phyloP scores from a whole-genome alignment of 2,329 filamentous ascomycete genomes.

The Apiospora arundinis region DNA sequence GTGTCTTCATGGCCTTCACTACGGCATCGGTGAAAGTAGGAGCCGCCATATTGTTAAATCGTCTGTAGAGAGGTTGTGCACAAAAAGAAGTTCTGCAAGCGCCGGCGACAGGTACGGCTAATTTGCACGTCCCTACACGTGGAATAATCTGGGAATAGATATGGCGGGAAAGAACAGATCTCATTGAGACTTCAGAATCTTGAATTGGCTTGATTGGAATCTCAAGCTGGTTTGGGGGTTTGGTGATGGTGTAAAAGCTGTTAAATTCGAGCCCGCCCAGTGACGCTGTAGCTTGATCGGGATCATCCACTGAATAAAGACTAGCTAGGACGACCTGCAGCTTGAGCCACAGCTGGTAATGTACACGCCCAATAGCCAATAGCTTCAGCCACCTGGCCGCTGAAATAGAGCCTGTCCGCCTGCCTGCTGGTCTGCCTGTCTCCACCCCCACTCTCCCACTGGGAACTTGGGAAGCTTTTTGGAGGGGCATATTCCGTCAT shows the following conservation, averaged over 20 bases:
- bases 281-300: neutral
- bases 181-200: neutral
- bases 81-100: constrained; percentile 6
- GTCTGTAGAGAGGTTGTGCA: constrained; percentile 3
- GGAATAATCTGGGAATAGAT: neutral
- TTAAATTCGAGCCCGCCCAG: neutral
- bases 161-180: neutral
- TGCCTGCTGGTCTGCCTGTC: neutral
- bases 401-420: neutral
- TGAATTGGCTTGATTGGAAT: neutral
- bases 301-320: neutral
- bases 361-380: neutral
- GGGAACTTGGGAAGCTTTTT: neutral
- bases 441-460: constrained; percentile 5
- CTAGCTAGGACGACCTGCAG: neutral
- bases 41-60: constrained; percentile 33
- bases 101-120: neutral
- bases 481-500: constrained; percentile 23
- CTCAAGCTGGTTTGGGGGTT: neutral
- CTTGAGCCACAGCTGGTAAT: neutral
- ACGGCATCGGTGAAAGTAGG: constrained; percentile 62
- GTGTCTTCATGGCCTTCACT: constrained; percentile 77
- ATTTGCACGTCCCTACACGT: neutral
- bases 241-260: neutral
- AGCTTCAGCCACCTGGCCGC: neutral